Evolutionary conservation across 2,329 filamentous ascomycete genomes (phyloP), one percentile per base, ranked within the genome.

Genomic region (Fusarium falciforme): DNA sequence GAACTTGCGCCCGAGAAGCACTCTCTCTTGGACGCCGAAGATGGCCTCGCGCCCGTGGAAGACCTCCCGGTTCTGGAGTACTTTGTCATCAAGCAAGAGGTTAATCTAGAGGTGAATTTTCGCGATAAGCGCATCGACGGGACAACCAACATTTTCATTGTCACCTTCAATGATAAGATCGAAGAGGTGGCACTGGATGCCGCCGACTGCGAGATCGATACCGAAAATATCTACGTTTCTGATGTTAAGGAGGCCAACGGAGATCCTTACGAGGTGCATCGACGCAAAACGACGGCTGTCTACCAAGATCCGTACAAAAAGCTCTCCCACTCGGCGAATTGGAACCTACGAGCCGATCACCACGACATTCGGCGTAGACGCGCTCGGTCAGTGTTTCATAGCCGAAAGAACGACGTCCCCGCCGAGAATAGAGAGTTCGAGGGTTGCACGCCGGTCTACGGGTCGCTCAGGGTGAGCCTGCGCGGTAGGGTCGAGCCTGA

Each of bases 61-160:
- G 84, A 85, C 68, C 68, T 73, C 10, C 80, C 82, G 6, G 75
- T 84, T 4, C 81, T 83, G 17, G 82, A 84, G 29, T 86, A 84
- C 65, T 85, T 88, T 44, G 85, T 98, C 67, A 88, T 94, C 64
- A 93, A 95, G 83, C 96, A 98, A 84, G 93, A 94, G 81, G 92
- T 99, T 59, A 92, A 95, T 78, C 87, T 99, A 69, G 95, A 98
- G 78, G 87, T 99, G 80, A 93, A 97, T 84, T 97, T 99, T 81
- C 88, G 89, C 73, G 90, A 89, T 63, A 92, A 92, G 82, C 89
- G 88, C 79, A 85, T 98, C 78, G 91, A 89, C 70, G 96, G 96
- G 60, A 92, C 90, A 72, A 94, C 93, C 10, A 93, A 95, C 76
- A 93, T 99, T 76, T 93, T 92, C 33, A 90, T 98, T 63, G 92